Conservation (phyloP, 2,329 filamentous ascomycete genomes). For the Beauveria caledonica region DNA sequence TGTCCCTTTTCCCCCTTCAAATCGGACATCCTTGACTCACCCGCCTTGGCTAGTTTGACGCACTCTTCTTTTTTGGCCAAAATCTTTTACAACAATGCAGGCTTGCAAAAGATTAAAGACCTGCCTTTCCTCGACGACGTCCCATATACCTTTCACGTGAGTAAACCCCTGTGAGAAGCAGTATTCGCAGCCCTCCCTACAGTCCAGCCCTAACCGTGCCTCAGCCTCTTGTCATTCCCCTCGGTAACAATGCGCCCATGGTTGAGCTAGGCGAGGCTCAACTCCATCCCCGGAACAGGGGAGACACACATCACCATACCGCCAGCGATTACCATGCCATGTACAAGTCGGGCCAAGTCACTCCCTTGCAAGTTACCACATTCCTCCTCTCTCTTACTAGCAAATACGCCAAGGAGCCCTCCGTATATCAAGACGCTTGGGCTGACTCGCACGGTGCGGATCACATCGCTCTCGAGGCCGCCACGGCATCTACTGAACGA, state of each 20-base stretch:
- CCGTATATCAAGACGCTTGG: constrained; percentile 64
- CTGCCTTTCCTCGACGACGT: constrained; percentile 38
- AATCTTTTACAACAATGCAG: constrained; percentile 62
- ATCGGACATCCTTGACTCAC: not conserved
- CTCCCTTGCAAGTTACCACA: constrained; percentile 64
- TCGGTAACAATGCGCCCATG: constrained; percentile 30
- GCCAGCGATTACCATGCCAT: constrained; percentile 68
- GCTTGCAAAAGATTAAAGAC: constrained; percentile 40
- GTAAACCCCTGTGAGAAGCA: not conserved
- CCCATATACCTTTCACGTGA: constrained; percentile 40
- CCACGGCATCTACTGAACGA: constrained; percentile 62
- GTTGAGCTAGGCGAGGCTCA: constrained; percentile 35
- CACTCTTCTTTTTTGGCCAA: constrained; percentile 53
- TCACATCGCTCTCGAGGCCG: constrained; percentile 57
- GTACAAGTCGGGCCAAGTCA: constrained; percentile 61
- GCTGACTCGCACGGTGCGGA: constrained; percentile 51
- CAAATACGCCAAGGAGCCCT: constrained; percentile 42
- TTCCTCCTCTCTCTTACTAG: constrained; percentile 63
- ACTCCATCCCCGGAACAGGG: constrained; percentile 30
- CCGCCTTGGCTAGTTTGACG: constrained; percentile 41
- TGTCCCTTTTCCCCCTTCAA: not conserved
- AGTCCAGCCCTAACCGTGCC: not conserved
- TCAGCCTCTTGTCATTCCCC: constrained; percentile 50
- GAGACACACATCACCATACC: constrained; percentile 53
- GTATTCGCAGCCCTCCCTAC: not conserved